phyloP scores from a whole-genome alignment of 441 rosid genomes.

The Manihot esculenta region DNA sequence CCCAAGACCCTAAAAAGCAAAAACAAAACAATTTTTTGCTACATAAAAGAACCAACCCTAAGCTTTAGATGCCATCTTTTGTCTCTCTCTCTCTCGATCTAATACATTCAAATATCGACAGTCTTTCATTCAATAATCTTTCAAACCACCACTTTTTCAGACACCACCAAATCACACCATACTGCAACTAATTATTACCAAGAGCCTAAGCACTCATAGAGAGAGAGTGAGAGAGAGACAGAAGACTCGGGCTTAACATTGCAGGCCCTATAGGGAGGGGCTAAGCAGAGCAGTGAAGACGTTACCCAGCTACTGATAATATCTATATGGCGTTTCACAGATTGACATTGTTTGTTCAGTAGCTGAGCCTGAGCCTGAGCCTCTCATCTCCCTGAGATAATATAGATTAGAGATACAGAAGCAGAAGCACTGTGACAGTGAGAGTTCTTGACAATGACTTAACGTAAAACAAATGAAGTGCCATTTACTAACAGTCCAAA shows the following conservation, averaged over 20 bases:
- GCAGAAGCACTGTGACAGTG: constrained; percentile 25
- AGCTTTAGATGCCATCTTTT: constrained; percentile 14
- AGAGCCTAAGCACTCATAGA: constrained; percentile 24
- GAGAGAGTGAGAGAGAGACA: neutral
- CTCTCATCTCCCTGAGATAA: constrained; percentile 25
- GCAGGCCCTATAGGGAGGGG: constrained; percentile 27
- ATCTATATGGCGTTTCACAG: constrained; percentile 13
- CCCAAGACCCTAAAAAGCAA: constrained; percentile 30
- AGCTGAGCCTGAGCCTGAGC: constrained; percentile 28
- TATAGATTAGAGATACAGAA: constrained; percentile 24
- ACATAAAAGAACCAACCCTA: constrained; percentile 28
- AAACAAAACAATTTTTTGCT: constrained; percentile 14
- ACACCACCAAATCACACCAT: constrained; percentile 54
- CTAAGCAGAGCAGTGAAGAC: constrained; percentile 12
- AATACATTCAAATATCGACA: constrained; percentile 38
- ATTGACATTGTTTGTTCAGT: constrained; percentile 35
- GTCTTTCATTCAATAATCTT: constrained; percentile 45
- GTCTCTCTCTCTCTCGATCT: constrained; percentile 15
- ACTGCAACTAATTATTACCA: constrained; percentile 49
- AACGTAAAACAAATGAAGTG: constrained; percentile 46
- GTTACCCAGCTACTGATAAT: constrained; percentile 19
- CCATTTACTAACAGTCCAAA: constrained; percentile 32
- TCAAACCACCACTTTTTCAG: constrained; percentile 59
- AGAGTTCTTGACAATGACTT: constrained; percentile 39
- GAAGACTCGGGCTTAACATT: constrained; percentile 11